These are phyloP conservation scores for Rutstroemia sp. DNA, from an alignment of 2,329 filamentous ascomycete species.

Conservation along the genomic window DNA sequence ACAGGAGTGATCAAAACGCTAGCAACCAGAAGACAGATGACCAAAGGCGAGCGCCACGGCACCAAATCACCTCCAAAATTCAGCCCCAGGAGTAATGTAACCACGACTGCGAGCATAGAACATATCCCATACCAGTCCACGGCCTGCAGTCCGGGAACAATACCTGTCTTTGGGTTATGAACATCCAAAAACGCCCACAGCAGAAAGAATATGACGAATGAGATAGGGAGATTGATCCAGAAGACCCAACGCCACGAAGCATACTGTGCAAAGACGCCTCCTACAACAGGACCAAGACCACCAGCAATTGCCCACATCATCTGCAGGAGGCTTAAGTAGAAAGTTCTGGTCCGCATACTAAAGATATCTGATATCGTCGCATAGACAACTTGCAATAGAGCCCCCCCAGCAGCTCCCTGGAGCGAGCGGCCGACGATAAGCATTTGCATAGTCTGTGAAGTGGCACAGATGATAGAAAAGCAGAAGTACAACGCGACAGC, in stretches of 20 bases:
- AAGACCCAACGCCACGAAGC: conserved; percentile 27
- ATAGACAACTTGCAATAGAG: neutral
- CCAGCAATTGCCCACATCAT: conserved; percentile 55
- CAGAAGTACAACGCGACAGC: conserved; percentile 3
- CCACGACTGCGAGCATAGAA: conserved; percentile 61
- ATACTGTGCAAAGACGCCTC: neutral
- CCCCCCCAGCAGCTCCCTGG: conserved; percentile 55
- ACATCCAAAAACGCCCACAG: conserved; percentile 55
- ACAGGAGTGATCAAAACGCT: conserved; percentile 48
- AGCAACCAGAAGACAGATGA: conserved; percentile 73
- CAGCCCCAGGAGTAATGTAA: conserved; percentile 79
- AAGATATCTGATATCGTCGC: conserved; percentile 46
- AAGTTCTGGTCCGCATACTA: conserved; percentile 47
- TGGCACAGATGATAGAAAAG: conserved; percentile 45
- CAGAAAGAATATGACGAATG: conserved; percentile 38
- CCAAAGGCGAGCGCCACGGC: conserved; percentile 64
- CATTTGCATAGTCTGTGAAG: conserved; percentile 52
- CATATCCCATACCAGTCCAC: conserved; percentile 53
- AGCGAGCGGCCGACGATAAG: conserved; percentile 55
- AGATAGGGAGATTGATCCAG: conserved; percentile 43
- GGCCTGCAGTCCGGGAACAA: conserved; percentile 51
- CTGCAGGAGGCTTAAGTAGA: conserved; percentile 54
- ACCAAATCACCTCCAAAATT: conserved; percentile 70
- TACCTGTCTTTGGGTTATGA: conserved; percentile 51
- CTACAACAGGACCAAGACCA: conserved; percentile 46